phyloP scores from a whole-genome alignment of 176 grass and related monocot species.

The Oryza meyeriana region DNA sequence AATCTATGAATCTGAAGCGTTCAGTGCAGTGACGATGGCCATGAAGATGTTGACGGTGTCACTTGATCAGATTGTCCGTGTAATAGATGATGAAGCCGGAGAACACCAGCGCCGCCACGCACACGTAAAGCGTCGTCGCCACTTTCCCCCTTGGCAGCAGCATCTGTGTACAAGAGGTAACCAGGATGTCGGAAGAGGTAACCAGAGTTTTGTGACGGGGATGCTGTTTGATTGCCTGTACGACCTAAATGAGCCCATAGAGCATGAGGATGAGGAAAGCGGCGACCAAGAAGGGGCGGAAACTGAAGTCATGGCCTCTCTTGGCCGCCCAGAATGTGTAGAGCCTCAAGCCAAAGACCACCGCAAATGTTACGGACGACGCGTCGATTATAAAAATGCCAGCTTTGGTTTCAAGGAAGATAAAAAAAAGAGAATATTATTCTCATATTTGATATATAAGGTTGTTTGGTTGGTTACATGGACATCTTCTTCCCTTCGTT shows the following conservation, averaged over 20 bases:
- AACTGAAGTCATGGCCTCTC: constrained; percentile 64
- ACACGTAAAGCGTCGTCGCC: constrained; percentile 36
- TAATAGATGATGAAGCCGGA: constrained; percentile 63
- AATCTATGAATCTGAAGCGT: constrained; percentile 35
- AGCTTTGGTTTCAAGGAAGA: constrained; percentile 3
- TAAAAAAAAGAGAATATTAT: too few species aligned
- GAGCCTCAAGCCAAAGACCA: constrained; percentile 43
- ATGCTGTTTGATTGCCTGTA: neutral
- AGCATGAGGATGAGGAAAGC: constrained; percentile 38
- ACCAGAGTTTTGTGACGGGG: neutral
- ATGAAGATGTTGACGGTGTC: constrained; percentile 67
- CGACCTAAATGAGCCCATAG: constrained; percentile 58
- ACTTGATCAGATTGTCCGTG: constrained; percentile 61
- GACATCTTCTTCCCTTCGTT: neutral
- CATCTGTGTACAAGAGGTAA: constrained; percentile 30
- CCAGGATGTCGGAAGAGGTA: neutral
- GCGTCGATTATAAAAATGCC: constrained; percentile 52
- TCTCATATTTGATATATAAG: too few species aligned
- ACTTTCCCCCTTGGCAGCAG: constrained; percentile 60
- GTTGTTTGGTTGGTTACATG: neutral
- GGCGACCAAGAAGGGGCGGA: constrained; percentile 55
- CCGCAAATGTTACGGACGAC: constrained; percentile 31
- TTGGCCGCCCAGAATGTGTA: constrained; percentile 91
- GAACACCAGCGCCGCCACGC: constrained; percentile 51
- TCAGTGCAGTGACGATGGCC: constrained; percentile 33